A percentile compares a stretch with the other conserved stretches of the same genome.
phyloP scores from a whole-genome alignment of 2,329 filamentous ascomycete species.

The Huntiella abstrusa region DNA sequence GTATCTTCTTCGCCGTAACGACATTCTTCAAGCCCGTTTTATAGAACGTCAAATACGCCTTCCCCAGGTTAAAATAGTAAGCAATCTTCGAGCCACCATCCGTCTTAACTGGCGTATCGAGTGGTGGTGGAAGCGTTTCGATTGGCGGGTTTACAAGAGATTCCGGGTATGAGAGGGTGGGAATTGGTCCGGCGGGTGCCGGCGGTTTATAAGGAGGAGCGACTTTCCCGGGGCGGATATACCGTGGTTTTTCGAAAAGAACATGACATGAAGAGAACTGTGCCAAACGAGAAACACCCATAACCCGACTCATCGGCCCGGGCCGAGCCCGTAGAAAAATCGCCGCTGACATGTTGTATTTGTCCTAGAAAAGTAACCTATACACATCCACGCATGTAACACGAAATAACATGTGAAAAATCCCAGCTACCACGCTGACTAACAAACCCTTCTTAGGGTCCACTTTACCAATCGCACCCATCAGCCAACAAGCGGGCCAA shows the following conservation, averaged over 20 bases:
- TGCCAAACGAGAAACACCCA: too few species aligned
- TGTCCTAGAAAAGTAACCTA: too few species aligned
- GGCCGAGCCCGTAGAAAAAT: too few species aligned
- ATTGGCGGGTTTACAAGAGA: constrained; percentile 46
- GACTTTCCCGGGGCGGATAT: not conserved
- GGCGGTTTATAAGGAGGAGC: not conserved
- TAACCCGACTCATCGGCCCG: too few species aligned
- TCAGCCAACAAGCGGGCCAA: constrained; percentile 39
- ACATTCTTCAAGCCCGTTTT: constrained; percentile 65
- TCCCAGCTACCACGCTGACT: not conserved
- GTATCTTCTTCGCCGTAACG: constrained; percentile 41
- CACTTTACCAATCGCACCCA: constrained; percentile 42
- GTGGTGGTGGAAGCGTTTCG: constrained; percentile 52
- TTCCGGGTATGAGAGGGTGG: constrained; percentile 3
- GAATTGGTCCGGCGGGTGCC: not conserved
- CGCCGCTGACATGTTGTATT: too few species aligned
- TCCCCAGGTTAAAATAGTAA: constrained; percentile 45
- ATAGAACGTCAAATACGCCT: constrained; percentile 71
- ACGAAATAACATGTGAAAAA: too few species aligned
- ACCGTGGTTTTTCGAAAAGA: not conserved
- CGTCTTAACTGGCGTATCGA: constrained; percentile 35
- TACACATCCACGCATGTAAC: too few species aligned
- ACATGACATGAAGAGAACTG: too few species aligned
- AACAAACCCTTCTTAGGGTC: not conserved
- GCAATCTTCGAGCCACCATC: constrained; percentile 22